Evolutionary conservation across 768 basidiomycete genomes (phyloP), one percentile per base, ranked within the genome.

Genomic region (Boletellus emodensis): DNA sequence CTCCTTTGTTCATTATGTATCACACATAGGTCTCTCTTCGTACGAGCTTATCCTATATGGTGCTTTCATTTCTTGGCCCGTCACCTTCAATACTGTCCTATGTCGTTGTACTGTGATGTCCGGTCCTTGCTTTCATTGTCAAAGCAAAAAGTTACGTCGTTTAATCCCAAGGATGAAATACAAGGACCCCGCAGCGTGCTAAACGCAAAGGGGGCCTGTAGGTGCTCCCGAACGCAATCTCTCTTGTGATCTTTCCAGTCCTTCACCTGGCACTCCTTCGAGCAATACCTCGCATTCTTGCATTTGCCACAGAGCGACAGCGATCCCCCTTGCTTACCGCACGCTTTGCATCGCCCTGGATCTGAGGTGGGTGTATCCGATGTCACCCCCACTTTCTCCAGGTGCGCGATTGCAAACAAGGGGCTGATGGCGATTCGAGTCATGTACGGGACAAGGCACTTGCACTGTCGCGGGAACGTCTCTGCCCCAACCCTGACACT

Each of bases 341-440:
- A 68, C 4, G 56, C 43, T 14, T 15, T 48, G n/a, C 67, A 68
- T 46, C 33, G n/a, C 14, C 17, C 43, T 35, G 32, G 20, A 12
- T 41, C 40, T 5, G 15, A 15, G 14, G 37, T 38, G 5, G 24
- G 34, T 2, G 6, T 39, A 4, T 47, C 33, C 28, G 6, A 32
- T 14, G 12, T 1, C 12, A 53, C 47, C 2, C 61, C 66, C 17
- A 76, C 57, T 13, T 60, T 60, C 53, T 81, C 77, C 55, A 80
- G 47, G 57, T 76, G 80, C 6, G 79, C 69, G 13, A 77, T 72
- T 0, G 76, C 71, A 44, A 83, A 83, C 11, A 84, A 62, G 0
- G 80, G 83, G 2, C 74, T 69, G 35, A 85, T 63, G 0, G 79
- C 83, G 5, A 73, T 63, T 10, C 82, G 68, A 2, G 78, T 81